Base-by-base conservation (phyloP, 768 basidiomycete species). In the Russula compacta region DNA sequence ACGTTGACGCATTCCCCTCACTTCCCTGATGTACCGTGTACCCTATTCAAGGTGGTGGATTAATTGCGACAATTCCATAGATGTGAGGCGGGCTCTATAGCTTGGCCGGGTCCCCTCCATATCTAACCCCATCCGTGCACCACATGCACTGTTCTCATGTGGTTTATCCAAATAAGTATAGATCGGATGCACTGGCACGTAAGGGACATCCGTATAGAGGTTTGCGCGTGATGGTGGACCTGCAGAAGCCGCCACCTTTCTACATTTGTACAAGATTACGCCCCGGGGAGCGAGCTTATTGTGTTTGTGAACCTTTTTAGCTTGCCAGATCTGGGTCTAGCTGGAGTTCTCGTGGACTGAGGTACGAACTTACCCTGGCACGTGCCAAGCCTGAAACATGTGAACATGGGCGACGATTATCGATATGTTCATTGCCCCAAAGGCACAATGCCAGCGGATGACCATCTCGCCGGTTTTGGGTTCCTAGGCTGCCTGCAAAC, bases 21-120 rank as follows among this genome's bases (percentile, higher is more conserved):
- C 40, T 21, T 36, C 40, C 14, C 46, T 35, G 56, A 52, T 52
- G 51, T 62, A 53, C 36, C 24, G 38, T 35, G 38, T 62, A 58
- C 51, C 12, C 21, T 62, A 58, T 38, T 14, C 17, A 36, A 33
- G 42, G 42, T 15, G 56, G 32, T 24, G 44, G 46, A 35, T 3
- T 62, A 62, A 62, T 58, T 29, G 32, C 17, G 32, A 47, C 39
- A 11, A 15, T 32, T 32, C 35, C 35, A 9, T 17, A 29, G 54
- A 32, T 9, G 7, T 47, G 44, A 29, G 24, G 24, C 24, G 24
- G 32, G 15, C 55, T 21, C 10, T 17, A n/a, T 46, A 29, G 2
- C 24, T 29, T 29, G 24, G 24, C 24, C 24, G 24, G 24, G 3
- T 29, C 36, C 42, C 42, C n/a, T n/a, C 29, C 19, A 46, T 32